Percentiles rank a stretch among this genome's conserved stretches.
Evolutionary conservation across 306 rosid genomes (phyloP).

Genomic region (Malus fusca): DNA sequence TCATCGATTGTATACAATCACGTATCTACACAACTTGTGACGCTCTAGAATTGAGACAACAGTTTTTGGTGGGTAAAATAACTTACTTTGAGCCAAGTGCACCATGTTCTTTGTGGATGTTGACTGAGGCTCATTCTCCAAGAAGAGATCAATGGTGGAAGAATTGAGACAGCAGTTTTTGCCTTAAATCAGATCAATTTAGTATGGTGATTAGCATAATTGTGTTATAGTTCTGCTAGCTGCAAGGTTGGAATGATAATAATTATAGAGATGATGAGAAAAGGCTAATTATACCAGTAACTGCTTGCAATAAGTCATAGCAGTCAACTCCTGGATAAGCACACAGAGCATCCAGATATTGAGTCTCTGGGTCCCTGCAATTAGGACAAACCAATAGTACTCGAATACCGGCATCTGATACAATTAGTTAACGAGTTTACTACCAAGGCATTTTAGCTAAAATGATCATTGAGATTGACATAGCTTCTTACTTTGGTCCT

Average conservation of each 20-base stretch:
- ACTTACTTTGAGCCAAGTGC: constrained; percentile 82
- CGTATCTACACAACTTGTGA: too few relatives aligned
- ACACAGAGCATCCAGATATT: constrained; percentile 43
- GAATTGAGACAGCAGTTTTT: constrained; percentile 78
- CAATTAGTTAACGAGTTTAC: too few relatives aligned
- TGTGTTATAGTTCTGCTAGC: neutral
- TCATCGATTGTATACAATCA: too few relatives aligned
- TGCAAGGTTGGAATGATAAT: neutral
- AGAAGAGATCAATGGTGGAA: constrained; percentile 56
- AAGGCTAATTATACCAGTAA: constrained; percentile 39
- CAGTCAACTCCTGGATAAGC: constrained; percentile 46
- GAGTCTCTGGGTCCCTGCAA: constrained; percentile 34
- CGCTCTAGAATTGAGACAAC: too few relatives aligned
- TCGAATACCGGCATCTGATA: too few relatives aligned
- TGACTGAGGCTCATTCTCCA: constrained; percentile 65
- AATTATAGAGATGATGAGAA: neutral
- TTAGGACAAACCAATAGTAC: neutral
- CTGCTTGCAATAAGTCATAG: constrained; percentile 42
- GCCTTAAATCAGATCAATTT: constrained; percentile 29
- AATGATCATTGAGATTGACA: too few relatives aligned
- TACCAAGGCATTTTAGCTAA: too few relatives aligned
- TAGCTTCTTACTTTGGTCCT: too few relatives aligned
- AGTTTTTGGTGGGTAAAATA: too few relatives aligned
- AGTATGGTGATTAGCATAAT: neutral
- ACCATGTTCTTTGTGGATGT: constrained; percentile 78